Conservation (phyloP, 257 asterid genomes). For the Solanum chilense region DNA sequence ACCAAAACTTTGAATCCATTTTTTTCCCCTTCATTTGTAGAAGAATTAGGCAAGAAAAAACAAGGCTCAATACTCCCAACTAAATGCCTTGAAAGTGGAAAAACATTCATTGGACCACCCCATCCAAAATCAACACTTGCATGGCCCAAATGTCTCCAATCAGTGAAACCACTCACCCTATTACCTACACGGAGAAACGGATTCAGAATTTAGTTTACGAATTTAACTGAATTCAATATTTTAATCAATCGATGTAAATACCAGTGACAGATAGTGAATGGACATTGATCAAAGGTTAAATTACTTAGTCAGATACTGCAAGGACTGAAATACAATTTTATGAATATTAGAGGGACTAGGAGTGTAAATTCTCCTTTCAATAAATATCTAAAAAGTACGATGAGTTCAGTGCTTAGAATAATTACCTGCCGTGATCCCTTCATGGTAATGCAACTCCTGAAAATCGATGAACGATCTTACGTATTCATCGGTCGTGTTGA, state of each 20-base stretch:
- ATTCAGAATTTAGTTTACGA: neutral
- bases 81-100: conserved; percentile 50
- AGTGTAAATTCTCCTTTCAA: neutral
- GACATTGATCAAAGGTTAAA: neutral
- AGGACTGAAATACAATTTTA: neutral
- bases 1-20: conserved; percentile 47
- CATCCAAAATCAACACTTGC: conserved; percentile 80
- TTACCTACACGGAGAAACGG: conserved; percentile 29
- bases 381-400: neutral
- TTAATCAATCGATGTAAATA: neutral
- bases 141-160: conserved; percentile 94
- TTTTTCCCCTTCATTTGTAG: conserved; percentile 20
- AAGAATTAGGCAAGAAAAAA: conserved; percentile 52
- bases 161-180: conserved; percentile 72
- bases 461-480: conserved; percentile 56
- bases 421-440: conserved; percentile 43
- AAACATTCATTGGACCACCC: conserved; percentile 70
- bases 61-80: conserved; percentile 72
- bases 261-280: neutral
- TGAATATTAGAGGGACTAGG: neutral
- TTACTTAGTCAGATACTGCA: neutral
- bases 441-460: conserved; percentile 49
- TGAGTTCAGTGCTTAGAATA: neutral
- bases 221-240: neutral
- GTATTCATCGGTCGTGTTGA: conserved; percentile 34